Base-by-base conservation (phyloP, 768 basidiomycete genomes). In the Naganishia onofrii region DNA sequence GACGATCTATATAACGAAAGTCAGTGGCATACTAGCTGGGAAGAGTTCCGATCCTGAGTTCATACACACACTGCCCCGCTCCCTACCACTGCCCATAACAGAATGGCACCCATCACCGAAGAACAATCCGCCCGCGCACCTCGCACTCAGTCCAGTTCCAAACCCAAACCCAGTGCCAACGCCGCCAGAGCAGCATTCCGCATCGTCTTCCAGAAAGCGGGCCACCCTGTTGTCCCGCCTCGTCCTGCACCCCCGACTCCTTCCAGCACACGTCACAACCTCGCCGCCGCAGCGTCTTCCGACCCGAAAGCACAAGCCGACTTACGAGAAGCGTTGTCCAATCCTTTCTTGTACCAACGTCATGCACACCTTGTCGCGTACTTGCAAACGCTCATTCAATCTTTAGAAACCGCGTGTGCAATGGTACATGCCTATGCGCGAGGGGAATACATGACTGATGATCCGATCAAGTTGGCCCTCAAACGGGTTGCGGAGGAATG, bases 311-410 rank as follows among this genome's bases (percentile, higher is more conserved):
- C 48, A 26, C 48, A 51, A 51, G 48, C 38, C 36, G 60, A 63
- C 23, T n/a, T 63, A 6, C 38, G 46, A 23, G 38, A 42, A 42
- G 60, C 60, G 6, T 29, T 63, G 4, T 42, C 60, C 60, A 63
- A 63, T 26, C 60, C 60, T 17, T 44, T 63, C 17, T 26, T 63
- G n/a, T 63, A 63, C 60, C 60, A 63, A 26, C 21, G 60, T 1
- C 48, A 51, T 13, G 36, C 60, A n/a, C 38, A 26, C 23, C 60
- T 63, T 17, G 36, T 63, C 21, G 8, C 60, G 1, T 17, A 36
- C 21, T 42, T 63, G 21, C 60, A 63, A 44, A n/a, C 36, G 31
- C 36, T 63, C 23, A 63, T 63, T n/a, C 60, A 63, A 12, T 23
- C 38, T 2, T 26, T 63, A 8, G 60, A 63, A 26, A 26, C 38